phyloP scores from a whole-genome alignment of 345 rosid genomes.

The Eucalyptus cloeziana region DNA sequence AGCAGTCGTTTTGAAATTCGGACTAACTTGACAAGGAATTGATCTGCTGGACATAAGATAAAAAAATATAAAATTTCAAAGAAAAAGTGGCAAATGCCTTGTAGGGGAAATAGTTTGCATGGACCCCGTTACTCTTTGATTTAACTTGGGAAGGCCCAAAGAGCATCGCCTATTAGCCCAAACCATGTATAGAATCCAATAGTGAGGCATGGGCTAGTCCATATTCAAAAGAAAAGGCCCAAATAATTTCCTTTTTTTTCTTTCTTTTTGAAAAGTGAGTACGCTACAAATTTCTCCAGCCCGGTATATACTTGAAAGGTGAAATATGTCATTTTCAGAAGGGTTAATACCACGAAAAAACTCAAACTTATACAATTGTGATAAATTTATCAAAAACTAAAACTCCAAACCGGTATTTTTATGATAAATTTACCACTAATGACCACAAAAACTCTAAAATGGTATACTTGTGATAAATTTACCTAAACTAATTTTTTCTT shows the following conservation, averaged over 20 bases:
- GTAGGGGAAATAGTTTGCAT: not conserved
- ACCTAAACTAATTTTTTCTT: too few species aligned
- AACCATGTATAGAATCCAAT: not conserved
- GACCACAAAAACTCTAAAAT: accelerated
- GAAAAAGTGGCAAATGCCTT: not conserved
- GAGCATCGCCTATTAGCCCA: not conserved
- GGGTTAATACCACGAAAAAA: too few species aligned
- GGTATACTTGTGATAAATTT: accelerated
- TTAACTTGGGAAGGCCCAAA: not conserved
- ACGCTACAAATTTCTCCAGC: not conserved
- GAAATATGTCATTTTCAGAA: not conserved
- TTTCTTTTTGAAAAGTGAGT: not conserved
- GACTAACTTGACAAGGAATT: too few species aligned
- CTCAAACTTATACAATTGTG: accelerated
- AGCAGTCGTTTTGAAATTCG: too few species aligned
- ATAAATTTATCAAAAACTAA: too few species aligned
- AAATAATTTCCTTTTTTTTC: accelerated
- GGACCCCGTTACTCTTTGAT: not conserved
- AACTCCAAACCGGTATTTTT: accelerated
- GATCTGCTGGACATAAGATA: too few species aligned
- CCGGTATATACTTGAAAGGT: not conserved
- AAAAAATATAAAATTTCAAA: too few species aligned
- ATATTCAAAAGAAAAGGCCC: not conserved
- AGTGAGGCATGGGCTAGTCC: not conserved
- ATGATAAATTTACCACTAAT: too few species aligned